Evolutionary conservation across 805 yeast species (phyloP).

Genomic region (Teunomyces funiuensis): DNA sequence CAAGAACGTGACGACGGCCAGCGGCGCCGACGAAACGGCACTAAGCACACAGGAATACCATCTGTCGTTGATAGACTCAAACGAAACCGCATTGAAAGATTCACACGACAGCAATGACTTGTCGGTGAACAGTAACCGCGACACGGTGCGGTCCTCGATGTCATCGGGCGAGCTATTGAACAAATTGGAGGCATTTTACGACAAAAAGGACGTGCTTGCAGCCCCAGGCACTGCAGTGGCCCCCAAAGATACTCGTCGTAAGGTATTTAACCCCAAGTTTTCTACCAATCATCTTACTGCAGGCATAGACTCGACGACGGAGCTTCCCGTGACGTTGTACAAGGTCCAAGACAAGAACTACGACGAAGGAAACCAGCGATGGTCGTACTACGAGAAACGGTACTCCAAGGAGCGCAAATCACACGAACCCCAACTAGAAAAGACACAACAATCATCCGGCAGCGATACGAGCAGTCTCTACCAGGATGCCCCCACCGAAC

Average conservation of each 20-base stretch:
- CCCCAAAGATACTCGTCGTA: not conserved
- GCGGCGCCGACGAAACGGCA: slow-evolving; percentile 6
- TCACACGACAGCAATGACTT: slow-evolving; percentile 1
- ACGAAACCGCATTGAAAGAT: slow-evolving; percentile 9
- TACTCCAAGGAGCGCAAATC: not conserved
- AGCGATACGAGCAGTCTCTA: not conserved
- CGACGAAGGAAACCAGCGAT: slow-evolving; percentile 23
- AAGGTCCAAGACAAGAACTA: slow-evolving; percentile 29
- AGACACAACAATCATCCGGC: not conserved
- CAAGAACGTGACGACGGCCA: not conserved
- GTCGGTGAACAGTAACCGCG: slow-evolving; percentile 4
- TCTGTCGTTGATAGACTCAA: slow-evolving; percentile 6
- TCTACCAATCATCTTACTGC: slow-evolving; percentile 25
- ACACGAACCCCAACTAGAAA: not conserved
- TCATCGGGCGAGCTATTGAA: slow-evolving; percentile 32
- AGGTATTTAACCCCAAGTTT: slow-evolving; percentile 7
- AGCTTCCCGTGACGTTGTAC: slow-evolving; percentile 30
- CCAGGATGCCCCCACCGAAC: slow-evolving; percentile 3
- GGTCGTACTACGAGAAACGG: slow-evolving; percentile 24
- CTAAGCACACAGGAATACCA: slow-evolving; percentile 5
- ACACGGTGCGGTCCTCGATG: slow-evolving; percentile 19
- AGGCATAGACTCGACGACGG: slow-evolving; percentile 25
- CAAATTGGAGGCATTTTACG: slow-evolving; percentile 18
- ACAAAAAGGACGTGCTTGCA: slow-evolving; percentile 5
- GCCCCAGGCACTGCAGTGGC: too few relatives aligned